phyloP scores from a whole-genome alignment of 805 yeast species.

The Scheffersomyces spartinae region DNA sequence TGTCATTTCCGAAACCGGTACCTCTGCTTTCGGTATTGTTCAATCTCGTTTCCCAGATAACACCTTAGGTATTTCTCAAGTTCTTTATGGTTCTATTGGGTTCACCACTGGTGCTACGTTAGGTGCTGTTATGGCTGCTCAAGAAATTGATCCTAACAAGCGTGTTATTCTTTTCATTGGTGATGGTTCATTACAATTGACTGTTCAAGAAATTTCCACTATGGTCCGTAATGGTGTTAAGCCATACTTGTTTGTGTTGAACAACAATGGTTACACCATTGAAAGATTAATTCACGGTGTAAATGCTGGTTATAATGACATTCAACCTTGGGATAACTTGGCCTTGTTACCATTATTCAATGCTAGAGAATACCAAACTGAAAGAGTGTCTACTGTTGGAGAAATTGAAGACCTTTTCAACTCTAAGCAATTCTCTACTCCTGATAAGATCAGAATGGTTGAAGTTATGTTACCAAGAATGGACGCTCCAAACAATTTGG shows the following conservation, averaged over 20 bases:
- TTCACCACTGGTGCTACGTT: constrained; percentile 55
- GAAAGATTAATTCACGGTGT: constrained; percentile 67
- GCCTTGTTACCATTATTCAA: constrained; percentile 48
- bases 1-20: constrained; percentile 63
- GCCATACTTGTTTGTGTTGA: constrained; percentile 59
- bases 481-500: constrained; percentile 61
- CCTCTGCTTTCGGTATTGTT: constrained; percentile 62
- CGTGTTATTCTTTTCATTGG: constrained; percentile 62
- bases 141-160: constrained; percentile 47
- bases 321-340: constrained; percentile 61
- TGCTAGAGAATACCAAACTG: constrained; percentile 43
- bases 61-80: constrained; percentile 60
- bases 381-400: constrained; percentile 42
- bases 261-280: constrained; percentile 67
- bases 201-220: constrained; percentile 64
- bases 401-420: constrained; percentile 43
- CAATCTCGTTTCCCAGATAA: constrained; percentile 53
- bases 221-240: constrained; percentile 55
- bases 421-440: constrained; percentile 36
- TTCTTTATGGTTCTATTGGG: constrained; percentile 69
- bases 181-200: constrained; percentile 67
- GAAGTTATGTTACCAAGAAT: constrained; percentile 58
- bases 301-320: constrained; percentile 50
- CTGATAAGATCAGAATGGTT: constrained; percentile 50
- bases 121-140: constrained; percentile 61